Percentiles rank a stretch among this genome's conserved stretches.
Conservation (phyloP, 495 filamentous ascomycete species). For the Penicillium chermesinum region DNA sequence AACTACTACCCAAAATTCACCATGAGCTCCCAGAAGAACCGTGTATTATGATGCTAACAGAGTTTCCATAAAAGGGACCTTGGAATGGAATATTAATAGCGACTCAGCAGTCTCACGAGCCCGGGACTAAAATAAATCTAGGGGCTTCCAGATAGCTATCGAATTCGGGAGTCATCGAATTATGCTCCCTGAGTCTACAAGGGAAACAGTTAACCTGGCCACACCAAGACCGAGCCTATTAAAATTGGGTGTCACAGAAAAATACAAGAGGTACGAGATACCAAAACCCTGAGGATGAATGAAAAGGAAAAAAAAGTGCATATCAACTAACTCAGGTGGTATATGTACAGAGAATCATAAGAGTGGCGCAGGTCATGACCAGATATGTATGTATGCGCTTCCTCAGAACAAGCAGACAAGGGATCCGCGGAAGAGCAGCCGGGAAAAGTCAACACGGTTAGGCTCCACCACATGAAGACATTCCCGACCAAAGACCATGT, state of each 20-base stretch:
- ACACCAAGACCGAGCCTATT: background rate
- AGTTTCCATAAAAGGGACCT: too few relatives aligned
- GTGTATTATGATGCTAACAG: too few relatives aligned
- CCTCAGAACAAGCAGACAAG: conserved; percentile 3
- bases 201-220: background rate
- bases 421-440: conserved; percentile 6
- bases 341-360: conserved; percentile 30
- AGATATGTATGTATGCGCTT: conserved; percentile 17
- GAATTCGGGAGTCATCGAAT: too few relatives aligned
- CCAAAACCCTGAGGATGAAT: background rate
- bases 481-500: conserved; percentile 14
- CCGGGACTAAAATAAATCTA: too few relatives aligned
- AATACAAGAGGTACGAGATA: background rate
- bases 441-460: background rate
- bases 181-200: too few relatives aligned
- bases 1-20: too few relatives aligned
- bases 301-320: conserved; percentile 15
- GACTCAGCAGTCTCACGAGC: too few relatives aligned
- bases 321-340: conserved; percentile 24
- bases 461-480: background rate
- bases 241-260: background rate
- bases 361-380: conserved; percentile 15
- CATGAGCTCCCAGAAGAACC: too few relatives aligned
- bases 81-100: too few relatives aligned
- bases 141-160: too few relatives aligned